Percentiles rank a stretch among this genome's conserved stretches.
phyloP scores from a whole-genome alignment of 148 eudicot genomes.

The Chenopodium berlandieri region DNA sequence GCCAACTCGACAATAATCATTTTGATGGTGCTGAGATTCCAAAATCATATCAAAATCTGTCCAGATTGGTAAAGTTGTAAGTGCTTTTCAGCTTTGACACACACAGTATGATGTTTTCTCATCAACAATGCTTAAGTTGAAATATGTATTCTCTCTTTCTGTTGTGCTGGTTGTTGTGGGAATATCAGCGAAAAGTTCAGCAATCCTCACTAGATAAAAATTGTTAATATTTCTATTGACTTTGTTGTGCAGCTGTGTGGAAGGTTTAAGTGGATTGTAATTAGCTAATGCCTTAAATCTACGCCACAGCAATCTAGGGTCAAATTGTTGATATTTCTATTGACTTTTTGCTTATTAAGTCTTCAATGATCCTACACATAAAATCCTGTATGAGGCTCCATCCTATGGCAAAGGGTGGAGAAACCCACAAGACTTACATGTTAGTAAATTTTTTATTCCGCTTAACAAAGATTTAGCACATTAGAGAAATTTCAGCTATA shows the following conservation, averaged over 20 bases:
- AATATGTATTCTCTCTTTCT: not conserved
- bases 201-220: not conserved
- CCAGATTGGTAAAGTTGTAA: slow-evolving; percentile 66
- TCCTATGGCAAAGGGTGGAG: no score
- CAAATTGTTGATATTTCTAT: no score
- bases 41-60: slow-evolving; percentile 54
- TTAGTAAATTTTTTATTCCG: no score
- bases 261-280: not conserved
- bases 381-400: no score
- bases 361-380: no score
- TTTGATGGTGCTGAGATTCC: slow-evolving; percentile 59
- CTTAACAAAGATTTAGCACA: not conserved
- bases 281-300: not conserved
- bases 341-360: no score
- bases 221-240: not conserved
- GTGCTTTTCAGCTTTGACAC: slow-evolving; percentile 26
- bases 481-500: not conserved
- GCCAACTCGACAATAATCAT: slow-evolving; percentile 80
- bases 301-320: not conserved
- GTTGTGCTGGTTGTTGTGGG: not conserved
- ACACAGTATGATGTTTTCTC: not conserved
- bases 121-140: not conserved
- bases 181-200: not conserved
- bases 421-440: no score
- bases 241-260: not conserved